These are phyloP conservation scores for Metschnikowia noctiluminum DNA, from an alignment of 805 yeast species.

Conservation along the genomic window DNA sequence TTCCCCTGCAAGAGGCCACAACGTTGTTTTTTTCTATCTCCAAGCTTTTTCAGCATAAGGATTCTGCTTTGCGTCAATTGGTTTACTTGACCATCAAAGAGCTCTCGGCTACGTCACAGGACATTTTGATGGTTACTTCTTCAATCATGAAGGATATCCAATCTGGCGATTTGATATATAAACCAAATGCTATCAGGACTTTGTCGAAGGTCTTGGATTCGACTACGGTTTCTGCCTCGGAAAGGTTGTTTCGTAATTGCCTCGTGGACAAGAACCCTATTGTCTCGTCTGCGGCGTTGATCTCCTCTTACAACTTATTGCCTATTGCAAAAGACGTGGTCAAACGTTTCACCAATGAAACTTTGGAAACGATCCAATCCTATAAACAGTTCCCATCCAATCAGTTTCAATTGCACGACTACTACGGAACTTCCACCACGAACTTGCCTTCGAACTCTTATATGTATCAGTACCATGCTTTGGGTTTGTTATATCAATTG, in stretches of 20 bases:
- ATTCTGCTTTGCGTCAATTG: conserved; percentile 82
- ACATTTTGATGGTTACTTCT: conserved; percentile 95
- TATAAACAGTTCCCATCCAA: conserved; percentile 50
- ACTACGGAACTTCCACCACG: conserved; percentile 49
- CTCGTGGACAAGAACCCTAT: conserved; percentile 88
- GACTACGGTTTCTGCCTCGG: conserved; percentile 88
- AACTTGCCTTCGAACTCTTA: conserved; percentile 64
- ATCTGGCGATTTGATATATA: conserved; percentile 77
- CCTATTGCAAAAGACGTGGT: conserved; percentile 91
- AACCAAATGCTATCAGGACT: conserved; percentile 93
- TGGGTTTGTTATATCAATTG: conserved; percentile 83
- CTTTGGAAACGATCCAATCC: conserved; percentile 81
- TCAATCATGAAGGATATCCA: conserved; percentile 98
- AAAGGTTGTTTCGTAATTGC: conserved; percentile 86
- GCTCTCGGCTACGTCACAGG: conserved; percentile 77
- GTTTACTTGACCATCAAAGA: conserved; percentile 94
- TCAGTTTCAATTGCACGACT: conserved; percentile 53
- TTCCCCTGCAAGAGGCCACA: conserved; percentile 87
- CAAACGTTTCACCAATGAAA: conserved; percentile 90
- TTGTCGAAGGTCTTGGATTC: conserved; percentile 86
- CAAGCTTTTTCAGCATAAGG: conserved; percentile 90
- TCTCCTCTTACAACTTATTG: conserved; percentile 83
- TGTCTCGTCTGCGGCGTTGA: conserved; percentile 90
- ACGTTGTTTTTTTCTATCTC: conserved; percentile 90
- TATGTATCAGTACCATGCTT: conserved; percentile 93